Evolutionary conservation across 2,329 filamentous ascomycete species (phyloP), one percentile per base, ranked within the genome.

Genomic region (Akanthomyces muscarius): DNA sequence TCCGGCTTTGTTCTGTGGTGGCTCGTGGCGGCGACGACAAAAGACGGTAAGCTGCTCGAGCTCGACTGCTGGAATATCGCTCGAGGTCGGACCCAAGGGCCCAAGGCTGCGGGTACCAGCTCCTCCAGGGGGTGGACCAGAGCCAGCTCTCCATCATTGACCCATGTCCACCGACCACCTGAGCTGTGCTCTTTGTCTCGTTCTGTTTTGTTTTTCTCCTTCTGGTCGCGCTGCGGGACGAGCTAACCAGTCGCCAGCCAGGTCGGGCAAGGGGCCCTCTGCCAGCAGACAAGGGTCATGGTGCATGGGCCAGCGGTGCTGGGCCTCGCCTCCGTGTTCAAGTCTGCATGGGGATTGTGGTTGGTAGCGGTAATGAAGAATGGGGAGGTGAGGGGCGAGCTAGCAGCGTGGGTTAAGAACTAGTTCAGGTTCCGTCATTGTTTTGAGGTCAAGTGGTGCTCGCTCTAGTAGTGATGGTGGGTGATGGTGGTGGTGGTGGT

Each of bases 21-120:
- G 57, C 36, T 52, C 38, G 57, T 60, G 47, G 57, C 47, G 48
- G 57, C 33, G 25, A 47, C 57, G 47, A 60, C 47, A 60, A 60
- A 60, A 60, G 57, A 60, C 57, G 57, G 57, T 60, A 60, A 60
- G 57, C 57, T 60, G 57, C 55, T 48, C 8, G 30, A 33, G 30
- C 30, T 5, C 30, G 30, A 33, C 30, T 30, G 28, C 33, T 36
- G 33, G 33, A 36, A 33, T 30, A 51, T 48, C 56, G 45, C 54
- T 56, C 54, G 38, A 58, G 28, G 28, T 30, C 28, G 28, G 25
- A 52, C 50, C 52, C 52, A 41, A 57, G 45, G 58, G 38, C 50
- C 57, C 58, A 61, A 61, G 58, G 41, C 48, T 61, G 58, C 58
- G 58, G 50, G 50, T 61, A 61, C 58, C 18, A 61, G 58, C 38